A percentile compares a stretch with the other conserved stretches of the same genome.
Conservation (phyloP, 1,284 basidiomycete genomes). For the Tilletiopsis washingtonensis region DNA sequence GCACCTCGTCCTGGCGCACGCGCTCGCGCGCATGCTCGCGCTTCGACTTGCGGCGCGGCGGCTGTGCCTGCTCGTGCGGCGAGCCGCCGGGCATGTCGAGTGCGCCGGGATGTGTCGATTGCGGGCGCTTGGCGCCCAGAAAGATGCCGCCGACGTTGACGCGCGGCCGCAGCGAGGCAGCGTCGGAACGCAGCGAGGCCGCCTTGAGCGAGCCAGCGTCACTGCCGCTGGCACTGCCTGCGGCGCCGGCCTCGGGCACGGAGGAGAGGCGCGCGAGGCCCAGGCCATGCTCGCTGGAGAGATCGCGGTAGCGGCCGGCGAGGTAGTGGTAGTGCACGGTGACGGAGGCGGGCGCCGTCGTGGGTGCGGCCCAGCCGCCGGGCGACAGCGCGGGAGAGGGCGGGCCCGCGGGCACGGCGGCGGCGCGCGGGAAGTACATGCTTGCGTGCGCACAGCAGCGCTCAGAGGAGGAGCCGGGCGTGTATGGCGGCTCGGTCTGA, state of each 20-base stretch:
- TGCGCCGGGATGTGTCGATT: too few relatives aligned
- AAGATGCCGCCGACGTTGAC: neutral
- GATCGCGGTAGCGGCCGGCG: slow-evolving; percentile 15
- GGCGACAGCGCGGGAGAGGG: too few relatives aligned
- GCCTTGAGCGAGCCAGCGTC: neutral
- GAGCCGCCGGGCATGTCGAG: neutral
- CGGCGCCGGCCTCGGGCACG: neutral
- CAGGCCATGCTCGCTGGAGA: slow-evolving; percentile 14
- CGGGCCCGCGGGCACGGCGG: too few relatives aligned
- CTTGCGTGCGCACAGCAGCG: too few relatives aligned
- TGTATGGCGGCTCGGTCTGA: too few relatives aligned
- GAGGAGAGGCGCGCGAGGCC: slow-evolving; percentile 8
- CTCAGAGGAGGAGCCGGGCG: too few relatives aligned
- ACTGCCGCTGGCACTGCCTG: neutral
- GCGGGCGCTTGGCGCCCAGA: neutral
- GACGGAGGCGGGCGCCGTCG: slow-evolving; percentile 13
- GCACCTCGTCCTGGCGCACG: slow-evolving; percentile 13
- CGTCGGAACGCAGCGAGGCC: neutral
- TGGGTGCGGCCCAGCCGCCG: neutral
- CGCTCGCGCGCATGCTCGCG: slow-evolving; percentile 13
- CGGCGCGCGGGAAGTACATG: too few relatives aligned
- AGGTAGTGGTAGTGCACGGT: slow-evolving; percentile 20
- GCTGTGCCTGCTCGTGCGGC: too few relatives aligned
- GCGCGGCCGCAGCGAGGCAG: neutral
- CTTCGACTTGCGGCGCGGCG: neutral